Conservation (phyloP, 2,329 filamentous ascomycete species). For the Rutstroemia sydowiana region DNA sequence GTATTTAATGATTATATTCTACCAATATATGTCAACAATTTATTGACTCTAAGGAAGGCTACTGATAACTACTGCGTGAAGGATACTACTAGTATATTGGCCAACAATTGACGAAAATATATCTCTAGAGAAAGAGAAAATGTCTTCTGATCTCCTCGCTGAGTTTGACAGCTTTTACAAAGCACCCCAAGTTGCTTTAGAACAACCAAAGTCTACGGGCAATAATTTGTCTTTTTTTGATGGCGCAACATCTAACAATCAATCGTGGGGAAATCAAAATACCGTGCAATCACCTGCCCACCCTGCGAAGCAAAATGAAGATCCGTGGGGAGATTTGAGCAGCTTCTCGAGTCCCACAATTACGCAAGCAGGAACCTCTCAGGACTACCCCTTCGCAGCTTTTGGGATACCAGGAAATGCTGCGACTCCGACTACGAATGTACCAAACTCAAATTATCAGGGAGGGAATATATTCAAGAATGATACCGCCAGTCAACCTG, state of each 20-base stretch:
- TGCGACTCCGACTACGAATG: slow-evolving; percentile 7
- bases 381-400: slow-evolving; percentile 27
- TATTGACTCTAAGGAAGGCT: not conserved
- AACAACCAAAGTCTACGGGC: slow-evolving; percentile 16
- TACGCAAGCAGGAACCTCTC: slow-evolving; percentile 4
- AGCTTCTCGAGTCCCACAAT: slow-evolving; percentile 15
- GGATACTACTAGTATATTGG: not conserved
- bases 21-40: not conserved
- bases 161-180: slow-evolving; percentile 48
- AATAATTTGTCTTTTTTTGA: slow-evolving; percentile 22
- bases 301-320: slow-evolving; percentile 13
- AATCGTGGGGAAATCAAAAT: slow-evolving; percentile 15
- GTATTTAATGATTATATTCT: not conserved
- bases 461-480: slow-evolving; percentile 1
- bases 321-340: slow-evolving; percentile 21
- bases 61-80: not conserved
- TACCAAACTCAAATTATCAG: slow-evolving; percentile 12
- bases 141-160: slow-evolving; percentile 61
- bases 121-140: slow-evolving; percentile 24
- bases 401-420: slow-evolving; percentile 18
- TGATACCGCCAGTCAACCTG: slow-evolving; percentile 9
- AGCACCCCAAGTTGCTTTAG: slow-evolving; percentile 28
- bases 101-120: not conserved
- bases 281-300: not conserved
- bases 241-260: slow-evolving; percentile 4